phyloP scores from a whole-genome alignment of 2,329 filamentous ascomycete genomes.

The Massarina eburnea region DNA sequence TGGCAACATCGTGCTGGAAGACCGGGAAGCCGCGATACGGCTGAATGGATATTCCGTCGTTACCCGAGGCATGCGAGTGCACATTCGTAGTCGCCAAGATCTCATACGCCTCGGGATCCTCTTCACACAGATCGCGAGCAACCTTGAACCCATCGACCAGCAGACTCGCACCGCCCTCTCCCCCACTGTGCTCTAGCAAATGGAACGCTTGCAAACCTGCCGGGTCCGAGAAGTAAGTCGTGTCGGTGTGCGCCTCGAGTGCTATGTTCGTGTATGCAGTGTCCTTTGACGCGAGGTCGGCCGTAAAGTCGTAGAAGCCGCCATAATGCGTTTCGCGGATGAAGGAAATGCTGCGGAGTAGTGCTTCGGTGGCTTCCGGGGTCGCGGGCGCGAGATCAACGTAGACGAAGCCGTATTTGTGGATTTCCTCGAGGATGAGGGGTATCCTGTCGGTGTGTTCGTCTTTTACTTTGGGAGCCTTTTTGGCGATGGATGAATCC shows the following conservation, averaged over 20 bases:
- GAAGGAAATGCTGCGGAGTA: slow-evolving; percentile 80
- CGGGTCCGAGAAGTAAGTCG: slow-evolving; percentile 92
- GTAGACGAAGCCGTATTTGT: slow-evolving; percentile 73
- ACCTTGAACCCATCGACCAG: slow-evolving; percentile 86
- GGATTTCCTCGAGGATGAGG: slow-evolving; percentile 64
- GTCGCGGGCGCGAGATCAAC: slow-evolving; percentile 67
- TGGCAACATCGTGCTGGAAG: slow-evolving; percentile 59
- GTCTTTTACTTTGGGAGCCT: slow-evolving; percentile 61
- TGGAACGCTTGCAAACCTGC: slow-evolving; percentile 92
- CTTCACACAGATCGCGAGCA: slow-evolving; percentile 59
- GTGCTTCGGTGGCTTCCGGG: slow-evolving; percentile 70
- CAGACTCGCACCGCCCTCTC: slow-evolving; percentile 72
- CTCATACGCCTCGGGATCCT: slow-evolving; percentile 60
- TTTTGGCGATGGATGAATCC: slow-evolving; percentile 25
- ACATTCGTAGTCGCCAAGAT: slow-evolving; percentile 61
- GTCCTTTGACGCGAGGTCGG: slow-evolving; percentile 83
- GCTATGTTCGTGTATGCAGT: slow-evolving; percentile 88
- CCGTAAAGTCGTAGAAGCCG: slow-evolving; percentile 83
- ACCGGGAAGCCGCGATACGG: slow-evolving; percentile 73
- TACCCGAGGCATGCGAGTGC: slow-evolving; percentile 83
- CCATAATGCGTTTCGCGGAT: slow-evolving; percentile 91
- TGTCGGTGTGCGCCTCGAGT: slow-evolving; percentile 87
- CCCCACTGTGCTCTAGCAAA: slow-evolving; percentile 74
- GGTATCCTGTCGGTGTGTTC: slow-evolving; percentile 35
- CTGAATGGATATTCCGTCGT: slow-evolving; percentile 77